These are phyloP conservation scores for Aspergillus spinulosporus DNA, from an alignment of 2,329 filamentous ascomycete genomes.

Conservation along the genomic window DNA sequence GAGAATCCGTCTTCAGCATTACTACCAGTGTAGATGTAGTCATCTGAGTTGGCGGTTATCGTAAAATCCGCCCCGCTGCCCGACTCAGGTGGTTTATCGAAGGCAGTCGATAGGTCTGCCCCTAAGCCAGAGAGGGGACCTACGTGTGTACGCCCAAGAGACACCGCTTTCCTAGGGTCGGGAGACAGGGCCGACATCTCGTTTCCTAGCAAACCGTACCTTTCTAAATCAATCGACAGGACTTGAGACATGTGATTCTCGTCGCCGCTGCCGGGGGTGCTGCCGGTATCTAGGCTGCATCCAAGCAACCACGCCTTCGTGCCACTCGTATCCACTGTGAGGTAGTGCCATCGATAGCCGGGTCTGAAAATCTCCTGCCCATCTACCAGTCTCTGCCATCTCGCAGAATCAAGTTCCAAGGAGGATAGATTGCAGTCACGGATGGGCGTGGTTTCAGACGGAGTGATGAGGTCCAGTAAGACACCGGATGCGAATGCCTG, in stretches of 20 bases:
- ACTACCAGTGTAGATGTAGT: constrained; percentile 56
- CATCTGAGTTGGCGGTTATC: constrained; percentile 83
- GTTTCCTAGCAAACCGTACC: constrained; percentile 87
- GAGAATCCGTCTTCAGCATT: constrained; percentile 41
- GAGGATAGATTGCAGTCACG: constrained; percentile 89
- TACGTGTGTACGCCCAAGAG: constrained; percentile 54
- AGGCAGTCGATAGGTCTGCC: constrained; percentile 79
- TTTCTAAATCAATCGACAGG: constrained; percentile 86
- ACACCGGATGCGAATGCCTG: constrained; percentile 93
- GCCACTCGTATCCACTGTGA: constrained; percentile 89
- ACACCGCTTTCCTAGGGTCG: constrained; percentile 48
- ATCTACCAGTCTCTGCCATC: constrained; percentile 94
- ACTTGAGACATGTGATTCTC: constrained; percentile 95
- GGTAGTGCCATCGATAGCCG: constrained; percentile 98
- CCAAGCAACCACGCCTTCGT: constrained; percentile 98
- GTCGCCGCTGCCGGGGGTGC: constrained; percentile 67
- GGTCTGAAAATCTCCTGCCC: constrained; percentile 89
- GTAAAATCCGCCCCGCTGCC: constrained; percentile 88
- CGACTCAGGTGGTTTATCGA: constrained; percentile 79
- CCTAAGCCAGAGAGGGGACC: constrained; percentile 67
- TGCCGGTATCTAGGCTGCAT: constrained; percentile 72
- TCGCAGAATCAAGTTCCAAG: constrained; percentile 78
- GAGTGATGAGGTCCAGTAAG: constrained; percentile 90
- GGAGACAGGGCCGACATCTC: constrained; percentile 61
- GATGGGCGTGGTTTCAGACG: constrained; percentile 79